Base-by-base conservation (phyloP, 768 basidiomycete species). In the Lactarius tabidus region DNA sequence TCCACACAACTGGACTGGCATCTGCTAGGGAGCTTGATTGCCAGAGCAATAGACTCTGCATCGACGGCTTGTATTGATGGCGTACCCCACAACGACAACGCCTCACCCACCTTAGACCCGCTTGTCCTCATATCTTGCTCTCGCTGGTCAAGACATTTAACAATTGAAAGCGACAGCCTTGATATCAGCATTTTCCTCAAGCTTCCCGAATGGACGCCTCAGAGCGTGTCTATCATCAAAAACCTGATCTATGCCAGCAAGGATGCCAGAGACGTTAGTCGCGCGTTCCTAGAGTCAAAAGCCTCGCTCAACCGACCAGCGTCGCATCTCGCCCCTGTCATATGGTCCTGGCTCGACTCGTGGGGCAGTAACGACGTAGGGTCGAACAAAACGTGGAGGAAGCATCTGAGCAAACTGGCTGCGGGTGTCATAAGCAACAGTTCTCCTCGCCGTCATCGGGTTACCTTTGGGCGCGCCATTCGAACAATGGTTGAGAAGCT, bases 201-300 rank as follows among this genome's bases (percentile, higher is more conserved):
- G 5, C 79, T 79, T 64, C 71, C 78, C 7, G 53, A 68, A 0
- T 85, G 84, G 81, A 78, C 79, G 0, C 64, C 69, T 1, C 77
- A 81, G 4, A 84, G 81, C 0, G 75, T 79, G 20, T 77, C 72
- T 41, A 80, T 82, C 26, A 72, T 86, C 17, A 69, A 75, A 6
- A 75, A 75, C 9, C 70, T 85, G 6, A 63, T 85, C 17, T 87
- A 86, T 70, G 74, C 72, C 57, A 73, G 75, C 38, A 62, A 71
- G 33, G 26, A 23, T 6, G 63, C 61, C 23, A 56, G 67, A 26
- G 38, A 60, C 10, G 48, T 39, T 39, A 66, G 66, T 41, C 26
- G 60, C 35, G 41, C 55, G 9, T 75, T 74, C 70, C 64, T 76
- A 9, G 62, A 67, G 18, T 66, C 66, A n/a, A 43, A 60, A 0